Base-by-base conservation (phyloP, 148 eudicot genomes). In the Rhododendron henanense region DNA sequence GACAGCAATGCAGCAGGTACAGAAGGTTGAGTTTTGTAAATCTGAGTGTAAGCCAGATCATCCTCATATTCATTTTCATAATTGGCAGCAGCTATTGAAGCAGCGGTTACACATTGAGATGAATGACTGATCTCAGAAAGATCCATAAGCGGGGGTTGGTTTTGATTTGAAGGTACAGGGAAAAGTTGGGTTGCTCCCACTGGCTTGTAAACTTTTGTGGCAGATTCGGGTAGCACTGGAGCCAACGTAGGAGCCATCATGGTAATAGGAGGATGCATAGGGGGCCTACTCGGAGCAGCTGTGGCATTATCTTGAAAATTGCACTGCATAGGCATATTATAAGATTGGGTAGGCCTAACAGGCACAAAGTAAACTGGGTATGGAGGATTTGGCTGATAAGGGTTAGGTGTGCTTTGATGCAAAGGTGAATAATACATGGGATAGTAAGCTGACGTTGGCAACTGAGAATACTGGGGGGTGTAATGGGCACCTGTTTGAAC, bases 11-110 rank as follows among this genome's bases (percentile, higher is more conserved):
- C 57, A 31, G 94, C 71, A 31, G 94, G 94, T 31, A 80, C 94
- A 3, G 97, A 74, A 87, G 99, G 99, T 88, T 94, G 99, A 87
- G 93, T 92, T 89, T 95, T 96, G 80, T 96, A 96, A 90, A 95
- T 94, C 86, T 92, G 95, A 85, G 90, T 91, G 88, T 91, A 94
- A 84, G 92, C 91, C 80, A 93, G 88, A 53, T 95, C 96, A 78
- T 95, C 98, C 79, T 84, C 91, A 82, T 83, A 88, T 82, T 96
- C 94, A 21, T 67, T 78, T 31, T 84, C 82, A 74, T 82, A 84
- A 88, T 53, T 87, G 79, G 88, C 31, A 81, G 87, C 85, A 79
- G 90, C 90, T 10, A 85, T 57, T 44, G 89, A 63, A 76, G 91
- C 31, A 81, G 88, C 55, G 18, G 87, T 85, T 71, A 87, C 85